A percentile compares a stretch with the other conserved stretches of the same genome.
Conservation (phyloP, 768 basidiomycete species). For the Lactifluus hygrophoroides region DNA sequence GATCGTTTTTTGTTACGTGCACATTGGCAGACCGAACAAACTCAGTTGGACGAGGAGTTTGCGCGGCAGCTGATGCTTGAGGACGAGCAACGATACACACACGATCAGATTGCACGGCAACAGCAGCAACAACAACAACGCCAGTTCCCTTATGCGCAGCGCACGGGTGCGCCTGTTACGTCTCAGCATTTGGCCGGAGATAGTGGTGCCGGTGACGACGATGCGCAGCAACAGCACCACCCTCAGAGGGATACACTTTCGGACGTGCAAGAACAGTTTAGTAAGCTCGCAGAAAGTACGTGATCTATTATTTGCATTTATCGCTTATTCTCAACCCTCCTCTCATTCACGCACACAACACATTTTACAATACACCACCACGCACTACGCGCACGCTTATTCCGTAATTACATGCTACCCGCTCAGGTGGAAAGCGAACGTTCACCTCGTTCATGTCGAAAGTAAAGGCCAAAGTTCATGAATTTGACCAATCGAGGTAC, state of each 20-base stretch:
- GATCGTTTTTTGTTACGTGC: no score
- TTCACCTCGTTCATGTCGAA: conserved; percentile 63
- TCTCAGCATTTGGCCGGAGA: neutral
- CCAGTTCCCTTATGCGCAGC: conserved; percentile 11
- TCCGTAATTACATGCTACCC: neutral
- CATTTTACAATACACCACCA: no score
- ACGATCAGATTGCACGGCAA: conserved; percentile 18
- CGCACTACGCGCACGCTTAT: neutral
- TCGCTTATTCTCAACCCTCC: neutral
- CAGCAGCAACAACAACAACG: conserved; percentile 14
- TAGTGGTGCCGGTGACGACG: neutral
- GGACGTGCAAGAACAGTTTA: conserved; percentile 69
- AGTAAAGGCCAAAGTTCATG: conserved; percentile 78
- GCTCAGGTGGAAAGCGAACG: conserved; percentile 58
- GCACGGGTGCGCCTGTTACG: neutral
- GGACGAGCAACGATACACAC: conserved; percentile 28
- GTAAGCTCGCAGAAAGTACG: conserved; percentile 71
- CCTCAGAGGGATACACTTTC: conserved; percentile 44
- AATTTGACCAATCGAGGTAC: conserved; percentile 53
- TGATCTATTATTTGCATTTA: conserved; percentile 1
- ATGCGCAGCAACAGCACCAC: conserved; percentile 19
- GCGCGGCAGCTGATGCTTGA: conserved; percentile 66
- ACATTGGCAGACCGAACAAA: conserved; percentile 39
- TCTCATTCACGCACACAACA: neutral
- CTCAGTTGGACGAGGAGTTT: conserved; percentile 71